These are phyloP conservation scores for Tilletiopsis washingtonensis DNA, from an alignment of 1,284 basidiomycete genomes.

Conservation along the genomic window DNA sequence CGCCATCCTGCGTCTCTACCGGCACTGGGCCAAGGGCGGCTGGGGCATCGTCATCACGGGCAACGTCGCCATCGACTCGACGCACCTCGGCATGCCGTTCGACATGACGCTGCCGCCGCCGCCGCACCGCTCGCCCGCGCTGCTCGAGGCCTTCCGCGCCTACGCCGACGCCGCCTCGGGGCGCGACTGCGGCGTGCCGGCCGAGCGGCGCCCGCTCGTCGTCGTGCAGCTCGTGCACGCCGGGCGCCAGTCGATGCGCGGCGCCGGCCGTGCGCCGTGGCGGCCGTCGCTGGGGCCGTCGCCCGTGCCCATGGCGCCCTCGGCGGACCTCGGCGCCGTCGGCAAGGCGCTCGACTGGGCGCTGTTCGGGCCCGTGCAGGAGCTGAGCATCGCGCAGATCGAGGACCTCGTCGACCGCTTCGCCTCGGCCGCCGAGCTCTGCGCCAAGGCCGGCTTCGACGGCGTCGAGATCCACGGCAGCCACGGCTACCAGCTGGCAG, in stretches of 20 bases:
- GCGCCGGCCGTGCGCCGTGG: slow-evolving; percentile 60
- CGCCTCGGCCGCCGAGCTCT: slow-evolving; percentile 61
- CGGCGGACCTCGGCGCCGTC: slow-evolving; percentile 14
- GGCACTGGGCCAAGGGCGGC: slow-evolving; percentile 63
- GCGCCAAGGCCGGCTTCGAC: slow-evolving; percentile 69
- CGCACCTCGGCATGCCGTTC: slow-evolving; percentile 70
- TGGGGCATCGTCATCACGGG: slow-evolving; percentile 88
- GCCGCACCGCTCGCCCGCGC: slow-evolving; percentile 31
- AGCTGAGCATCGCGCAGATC: slow-evolving; percentile 60
- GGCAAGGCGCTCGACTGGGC: slow-evolving; percentile 49
- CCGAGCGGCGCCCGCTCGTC: slow-evolving; percentile 36
- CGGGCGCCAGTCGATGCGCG: slow-evolving; percentile 72
- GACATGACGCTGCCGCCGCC: slow-evolving; percentile 51
- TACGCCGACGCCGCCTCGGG: slow-evolving; percentile 57
- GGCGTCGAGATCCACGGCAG: slow-evolving; percentile 81
- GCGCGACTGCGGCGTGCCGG: slow-evolving; percentile 2
- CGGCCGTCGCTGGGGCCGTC: slow-evolving; percentile 66
- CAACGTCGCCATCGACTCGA: slow-evolving; percentile 68
- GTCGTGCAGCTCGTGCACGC: slow-evolving; percentile 75
- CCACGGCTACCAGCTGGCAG: slow-evolving; percentile 71
- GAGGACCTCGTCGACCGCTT: slow-evolving; percentile 61
- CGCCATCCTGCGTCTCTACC: slow-evolving; percentile 62
- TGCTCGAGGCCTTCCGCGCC: slow-evolving; percentile 52
- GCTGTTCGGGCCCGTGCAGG: slow-evolving; percentile 37
- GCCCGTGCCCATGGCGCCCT: slow-evolving; percentile 55